phyloP scores from a whole-genome alignment of 139 green algal species.

The Ettlia oleoabundans region DNA sequence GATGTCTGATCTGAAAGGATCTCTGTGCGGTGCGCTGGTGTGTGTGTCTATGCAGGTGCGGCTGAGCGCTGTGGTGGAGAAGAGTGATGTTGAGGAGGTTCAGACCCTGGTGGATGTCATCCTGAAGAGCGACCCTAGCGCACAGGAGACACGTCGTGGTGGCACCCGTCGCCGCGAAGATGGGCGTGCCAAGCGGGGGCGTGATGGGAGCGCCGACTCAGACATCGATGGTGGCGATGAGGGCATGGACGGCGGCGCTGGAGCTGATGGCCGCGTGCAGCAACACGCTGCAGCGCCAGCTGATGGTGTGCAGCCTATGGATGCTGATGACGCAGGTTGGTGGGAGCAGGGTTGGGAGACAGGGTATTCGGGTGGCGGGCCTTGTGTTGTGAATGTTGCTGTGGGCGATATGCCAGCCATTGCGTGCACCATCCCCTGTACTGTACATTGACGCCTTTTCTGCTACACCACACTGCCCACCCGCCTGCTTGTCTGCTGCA shows the following conservation, averaged over 20 bases:
- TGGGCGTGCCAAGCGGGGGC: constrained; percentile 2
- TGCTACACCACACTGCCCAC: no score
- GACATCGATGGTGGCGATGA: constrained; percentile 31
- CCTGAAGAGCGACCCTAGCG: constrained; percentile 48
- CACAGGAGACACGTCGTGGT: constrained; percentile 7
- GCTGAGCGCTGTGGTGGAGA: constrained; percentile 45
- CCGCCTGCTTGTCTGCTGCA: no score
- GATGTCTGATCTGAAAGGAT: no score
- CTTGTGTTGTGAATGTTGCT: no score
- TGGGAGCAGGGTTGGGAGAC: no score
- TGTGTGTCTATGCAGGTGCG: constrained; percentile 19
- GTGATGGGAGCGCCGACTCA: constrained; percentile 6
- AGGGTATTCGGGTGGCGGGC: background rate
- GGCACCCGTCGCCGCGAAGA: background rate
- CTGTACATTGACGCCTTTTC: no score
- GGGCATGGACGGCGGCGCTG: constrained; percentile 15
- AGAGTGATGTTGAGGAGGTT: constrained; percentile 45
- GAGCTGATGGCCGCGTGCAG: background rate
- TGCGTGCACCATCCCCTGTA: no score
- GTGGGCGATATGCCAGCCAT: no score
- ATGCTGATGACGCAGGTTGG: constrained; percentile 13
- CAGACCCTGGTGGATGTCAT: constrained; percentile 45
- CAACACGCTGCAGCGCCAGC: background rate
- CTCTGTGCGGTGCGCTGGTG: background rate
- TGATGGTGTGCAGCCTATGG: constrained; percentile 29